phyloP scores from a whole-genome alignment of 805 yeast genomes.

The Pichia thaimueangensis region DNA sequence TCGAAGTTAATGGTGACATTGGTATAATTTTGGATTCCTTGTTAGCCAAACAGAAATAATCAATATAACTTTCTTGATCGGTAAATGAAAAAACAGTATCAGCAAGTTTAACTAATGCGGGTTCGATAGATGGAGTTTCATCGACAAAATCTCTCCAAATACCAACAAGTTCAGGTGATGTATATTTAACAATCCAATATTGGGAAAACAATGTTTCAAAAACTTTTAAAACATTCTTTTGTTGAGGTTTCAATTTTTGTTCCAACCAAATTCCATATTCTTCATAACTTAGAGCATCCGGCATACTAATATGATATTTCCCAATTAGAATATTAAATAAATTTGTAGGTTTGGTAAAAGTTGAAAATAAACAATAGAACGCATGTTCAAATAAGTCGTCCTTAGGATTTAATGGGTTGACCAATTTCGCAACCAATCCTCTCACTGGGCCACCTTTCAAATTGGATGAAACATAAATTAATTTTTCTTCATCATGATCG shows the following conservation, averaged over 20 bases:
- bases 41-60: slow-evolving; percentile 19
- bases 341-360: slow-evolving; percentile 63
- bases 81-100: slow-evolving; percentile 17
- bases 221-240: slow-evolving; percentile 57
- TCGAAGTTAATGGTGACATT: slow-evolving; percentile 18
- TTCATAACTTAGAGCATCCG: slow-evolving; percentile 79
- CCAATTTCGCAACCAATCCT: slow-evolving; percentile 73
- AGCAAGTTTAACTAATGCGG: slow-evolving; percentile 18
- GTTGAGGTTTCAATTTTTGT: slow-evolving; percentile 60
- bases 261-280: slow-evolving; percentile 75
- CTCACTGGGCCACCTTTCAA: slow-evolving; percentile 79
- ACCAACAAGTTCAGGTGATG: slow-evolving; percentile 36
- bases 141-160: slow-evolving; percentile 23
- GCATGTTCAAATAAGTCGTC: slow-evolving; percentile 56
- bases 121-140: slow-evolving; percentile 11
- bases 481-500: slow-evolving; percentile 44
- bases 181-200: slow-evolving; percentile 63
- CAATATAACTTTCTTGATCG: slow-evolving; percentile 23
- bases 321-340: slow-evolving; percentile 53
- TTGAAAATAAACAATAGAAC: slow-evolving; percentile 67
- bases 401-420: slow-evolving; percentile 62
- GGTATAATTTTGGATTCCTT: slow-evolving; percentile 10
- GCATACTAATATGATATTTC: slow-evolving; percentile 69
- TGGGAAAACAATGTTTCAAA: slow-evolving; percentile 61
- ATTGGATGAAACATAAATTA: slow-evolving; percentile 61